Evolutionary conservation across 2,329 filamentous ascomycete genomes (phyloP), one percentile per base, ranked within the genome.

Genomic region (Aspergillus ibericus): DNA sequence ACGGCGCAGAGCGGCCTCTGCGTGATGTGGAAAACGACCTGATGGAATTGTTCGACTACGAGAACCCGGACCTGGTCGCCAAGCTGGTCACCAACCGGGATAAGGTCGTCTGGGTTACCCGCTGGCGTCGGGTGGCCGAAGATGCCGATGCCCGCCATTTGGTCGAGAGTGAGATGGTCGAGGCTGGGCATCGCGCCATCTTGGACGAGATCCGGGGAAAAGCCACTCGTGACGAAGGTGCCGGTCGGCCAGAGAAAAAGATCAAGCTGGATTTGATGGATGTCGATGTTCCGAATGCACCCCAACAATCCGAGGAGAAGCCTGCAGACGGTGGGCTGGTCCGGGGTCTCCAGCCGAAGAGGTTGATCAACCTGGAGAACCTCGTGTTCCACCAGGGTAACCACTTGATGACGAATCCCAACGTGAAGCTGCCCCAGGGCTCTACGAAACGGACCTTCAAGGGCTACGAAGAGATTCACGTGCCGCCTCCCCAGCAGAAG

Each of bases 401-500:
- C 70, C 95, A 99, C 80, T 83, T 99, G 44, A 99, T 98, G 93
- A 98, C 95, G n/a, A 99, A 99, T 69, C 90, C 92, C 6, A 97
- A 92, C 72, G 95, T 99, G 48, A 89, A 90, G 63, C 83, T 99
- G 18, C 95, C 95, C 0, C 92, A 96, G 72, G 95, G 95, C 10
- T 96, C 95, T 2, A 97, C 91, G 0, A 97, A 98, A 76, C 86
- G 92, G 49, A 92, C 91, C 0, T 97, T 97, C 79, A 99, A 99
- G 76, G 95, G 95, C 34, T 99, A 98, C 67, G 95, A 99, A 76
- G 95, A 99, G 72, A 97, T 98, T 59, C 95, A 99, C 72, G 93
- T 99, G 4, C 95, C 95, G 7, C 86, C 92, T 5, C 96, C 96
- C 1, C 96, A 96, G 79, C 89, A 91, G 67, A 92, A 90, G 62